A percentile compares a stretch with the other conserved stretches of the same genome.
phyloP scores from a whole-genome alignment of 169 alveolate species.

The Cryptosporidium parvum region DNA sequence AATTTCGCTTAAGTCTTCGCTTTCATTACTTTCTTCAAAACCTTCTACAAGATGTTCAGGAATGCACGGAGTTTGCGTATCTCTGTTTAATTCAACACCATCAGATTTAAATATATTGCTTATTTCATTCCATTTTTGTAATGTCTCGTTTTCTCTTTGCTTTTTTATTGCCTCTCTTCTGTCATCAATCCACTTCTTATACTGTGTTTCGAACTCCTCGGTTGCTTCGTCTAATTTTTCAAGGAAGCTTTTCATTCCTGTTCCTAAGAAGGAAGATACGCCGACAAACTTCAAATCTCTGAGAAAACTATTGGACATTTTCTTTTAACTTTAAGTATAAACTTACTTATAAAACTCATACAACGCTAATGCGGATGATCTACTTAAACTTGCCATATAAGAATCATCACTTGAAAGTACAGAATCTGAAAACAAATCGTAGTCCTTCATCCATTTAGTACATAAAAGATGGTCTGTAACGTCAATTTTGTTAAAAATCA shows the following conservation, averaged over 20 bases:
- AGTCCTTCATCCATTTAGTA: slow-evolving; percentile 93
- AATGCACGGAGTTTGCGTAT: slow-evolving; percentile 38
- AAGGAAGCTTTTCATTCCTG: slow-evolving; percentile 87
- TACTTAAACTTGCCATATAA: slow-evolving; percentile 90
- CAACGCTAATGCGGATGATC: slow-evolving; percentile 91
- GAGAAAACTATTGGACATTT: slow-evolving; percentile 37
- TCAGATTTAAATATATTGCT: slow-evolving; percentile 22
- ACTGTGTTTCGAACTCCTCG: slow-evolving; percentile 82
- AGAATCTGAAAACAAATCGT: slow-evolving; percentile 88
- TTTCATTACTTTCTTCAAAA: slow-evolving; percentile 1
- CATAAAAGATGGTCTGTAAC: slow-evolving; percentile 84
- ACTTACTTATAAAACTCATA: slow-evolving; percentile 90
- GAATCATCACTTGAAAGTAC: slow-evolving; percentile 87
- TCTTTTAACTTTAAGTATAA: neutral
- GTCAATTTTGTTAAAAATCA: slow-evolving; percentile 95
- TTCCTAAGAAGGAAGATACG: slow-evolving; percentile 88
- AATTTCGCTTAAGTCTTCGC: slow-evolving; percentile 32
- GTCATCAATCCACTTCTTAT: slow-evolving; percentile 75
- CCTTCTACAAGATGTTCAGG: slow-evolving; percentile 56
- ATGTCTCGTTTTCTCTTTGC: slow-evolving; percentile 75
- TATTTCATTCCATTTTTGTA: slow-evolving; percentile 78
- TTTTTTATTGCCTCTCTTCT: slow-evolving; percentile 77
- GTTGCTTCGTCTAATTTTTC: slow-evolving; percentile 79
- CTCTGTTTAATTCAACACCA: neutral
- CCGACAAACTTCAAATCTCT: slow-evolving; percentile 82